Evolutionary conservation across 306 rosid genomes (phyloP), one percentile per base, ranked within the genome.

Genomic region (Gleditsia sinensis): DNA sequence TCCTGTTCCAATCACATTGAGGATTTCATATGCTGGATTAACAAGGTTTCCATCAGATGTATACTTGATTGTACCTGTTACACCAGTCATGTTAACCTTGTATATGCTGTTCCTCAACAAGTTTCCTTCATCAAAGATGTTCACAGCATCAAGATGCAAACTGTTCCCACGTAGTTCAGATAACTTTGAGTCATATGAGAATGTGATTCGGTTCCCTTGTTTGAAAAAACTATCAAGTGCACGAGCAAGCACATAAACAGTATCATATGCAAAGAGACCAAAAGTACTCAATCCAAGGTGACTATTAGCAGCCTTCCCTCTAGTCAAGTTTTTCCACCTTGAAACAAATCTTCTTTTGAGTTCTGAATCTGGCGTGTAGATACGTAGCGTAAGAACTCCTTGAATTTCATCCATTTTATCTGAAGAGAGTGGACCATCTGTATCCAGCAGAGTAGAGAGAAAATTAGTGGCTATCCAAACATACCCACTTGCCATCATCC

Each of bases 391-490:
- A 58, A 95, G 65, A 65, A 88, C 86, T 65, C 99, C 99, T 75
- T 90, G 90, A 66, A 95, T 86, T 16, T 60, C 71, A 49, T 88
- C 91, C 86, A 75, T 83, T 23, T 7, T 23, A 64, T 80, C 80
- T 24, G 75, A 33, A 71, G 91, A 25, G 40, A 83, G 53, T n/a
- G 96, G 86, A 72, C 79, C 56, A 9, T 57, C 25, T 21, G 86
- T 81, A 62, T 95, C 99, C 33, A 92, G 64, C 25, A 80, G 2
- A 55, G 88, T 80, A 43, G 99, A 75, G 36, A 95, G 92, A 81
- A 92, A 95, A 76, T 59, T 63, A 61, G 96, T 83, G 36, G 97
- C 88, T 69, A 95, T 92, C 99, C 99, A 95, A 2, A 92, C 99
- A 74, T 88, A 92, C 9, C 99, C 98, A 57, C 89, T 49, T 78